Percentiles rank a stretch among this genome's conserved stretches.
Evolutionary conservation across 139 green algal genomes (phyloP).

Genomic region (Chlorella sp.): DNA sequence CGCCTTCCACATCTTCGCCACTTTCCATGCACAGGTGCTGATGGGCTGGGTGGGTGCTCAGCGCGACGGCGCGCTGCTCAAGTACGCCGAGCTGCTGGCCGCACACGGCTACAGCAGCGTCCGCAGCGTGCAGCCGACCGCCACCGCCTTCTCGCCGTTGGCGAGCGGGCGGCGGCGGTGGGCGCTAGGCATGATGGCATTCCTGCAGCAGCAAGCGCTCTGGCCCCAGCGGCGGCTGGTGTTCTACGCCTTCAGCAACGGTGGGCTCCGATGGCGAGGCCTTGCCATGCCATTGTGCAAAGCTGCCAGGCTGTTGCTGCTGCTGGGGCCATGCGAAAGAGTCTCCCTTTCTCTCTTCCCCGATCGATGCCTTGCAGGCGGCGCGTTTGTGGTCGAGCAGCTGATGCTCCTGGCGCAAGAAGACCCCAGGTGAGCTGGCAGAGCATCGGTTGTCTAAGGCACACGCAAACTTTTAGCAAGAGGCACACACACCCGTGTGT

Average conservation of each 20-base stretch:
- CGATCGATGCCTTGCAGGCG: not conserved
- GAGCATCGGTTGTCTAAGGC: not conserved
- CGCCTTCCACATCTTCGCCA: too few relatives aligned
- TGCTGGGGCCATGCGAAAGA: too few relatives aligned
- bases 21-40: too few relatives aligned
- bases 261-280: too few relatives aligned
- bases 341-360: too few relatives aligned
- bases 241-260: slow-evolving; percentile 28
- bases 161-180: too few relatives aligned
- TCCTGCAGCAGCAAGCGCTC: not conserved
- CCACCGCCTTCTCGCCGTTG: slow-evolving; percentile 23
- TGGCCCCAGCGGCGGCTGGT: not conserved
- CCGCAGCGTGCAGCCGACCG: not conserved
- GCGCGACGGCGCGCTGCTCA: not conserved
- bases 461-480: too few relatives aligned
- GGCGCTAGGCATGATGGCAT: not conserved
- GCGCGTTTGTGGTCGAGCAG: slow-evolving; percentile 41
- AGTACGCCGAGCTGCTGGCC: not conserved
- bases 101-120: not conserved
- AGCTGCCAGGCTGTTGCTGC: too few relatives aligned
- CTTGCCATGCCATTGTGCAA: too few relatives aligned
- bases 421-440: not conserved
- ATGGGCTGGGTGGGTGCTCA: too few relatives aligned
- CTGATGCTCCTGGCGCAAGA: slow-evolving; percentile 18
- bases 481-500: too few relatives aligned